Evolutionary conservation across 2,329 filamentous ascomycete genomes (phyloP).

Genomic region (Epichloe baconii): DNA sequence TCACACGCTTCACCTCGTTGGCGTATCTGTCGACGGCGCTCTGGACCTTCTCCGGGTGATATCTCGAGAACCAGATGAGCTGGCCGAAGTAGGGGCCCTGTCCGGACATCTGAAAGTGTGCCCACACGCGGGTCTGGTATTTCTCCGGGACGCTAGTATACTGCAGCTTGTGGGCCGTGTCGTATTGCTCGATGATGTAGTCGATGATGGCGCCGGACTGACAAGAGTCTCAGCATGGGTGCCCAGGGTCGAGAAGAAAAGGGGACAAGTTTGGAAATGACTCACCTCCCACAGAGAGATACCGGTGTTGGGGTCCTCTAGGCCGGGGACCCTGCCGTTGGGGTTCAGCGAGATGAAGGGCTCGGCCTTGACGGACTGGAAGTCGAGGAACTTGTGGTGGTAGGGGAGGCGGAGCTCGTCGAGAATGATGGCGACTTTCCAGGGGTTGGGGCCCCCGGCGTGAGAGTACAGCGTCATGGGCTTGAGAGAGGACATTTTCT

Average conservation of each 20-base stretch:
- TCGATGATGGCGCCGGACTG: constrained; percentile 13
- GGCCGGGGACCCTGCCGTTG: constrained; percentile 10
- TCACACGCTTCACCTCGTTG: constrained; percentile 16
- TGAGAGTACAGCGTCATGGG: constrained; percentile 3
- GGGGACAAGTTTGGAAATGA: background rate
- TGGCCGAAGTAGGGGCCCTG: constrained; percentile 20
- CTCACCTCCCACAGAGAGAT: constrained; percentile 12
- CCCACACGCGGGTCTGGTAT: constrained; percentile 8
- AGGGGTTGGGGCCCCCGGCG: constrained; percentile 7
- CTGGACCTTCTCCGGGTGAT: constrained; percentile 13
- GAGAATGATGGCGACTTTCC: constrained; percentile 12
- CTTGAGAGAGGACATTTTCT: constrained; percentile 1
- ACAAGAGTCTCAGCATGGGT: too few relatives aligned
- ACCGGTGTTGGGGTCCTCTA: constrained; percentile 12
- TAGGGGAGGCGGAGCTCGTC: constrained; percentile 15
- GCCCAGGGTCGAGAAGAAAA: too few relatives aligned
- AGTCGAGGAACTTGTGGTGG: constrained; percentile 6
- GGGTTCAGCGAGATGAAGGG: constrained; percentile 13
- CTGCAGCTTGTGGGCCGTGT: constrained; percentile 8
- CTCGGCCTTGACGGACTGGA: constrained; percentile 12
- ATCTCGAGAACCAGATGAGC: constrained; percentile 11
- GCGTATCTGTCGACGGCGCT: constrained; percentile 17
- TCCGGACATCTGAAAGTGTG: constrained; percentile 11
- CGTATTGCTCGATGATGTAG: constrained; percentile 13
- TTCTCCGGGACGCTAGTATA: constrained; percentile 7